phyloP scores from a whole-genome alignment of 768 basidiomycete species.

The Amanita brunnescens region DNA sequence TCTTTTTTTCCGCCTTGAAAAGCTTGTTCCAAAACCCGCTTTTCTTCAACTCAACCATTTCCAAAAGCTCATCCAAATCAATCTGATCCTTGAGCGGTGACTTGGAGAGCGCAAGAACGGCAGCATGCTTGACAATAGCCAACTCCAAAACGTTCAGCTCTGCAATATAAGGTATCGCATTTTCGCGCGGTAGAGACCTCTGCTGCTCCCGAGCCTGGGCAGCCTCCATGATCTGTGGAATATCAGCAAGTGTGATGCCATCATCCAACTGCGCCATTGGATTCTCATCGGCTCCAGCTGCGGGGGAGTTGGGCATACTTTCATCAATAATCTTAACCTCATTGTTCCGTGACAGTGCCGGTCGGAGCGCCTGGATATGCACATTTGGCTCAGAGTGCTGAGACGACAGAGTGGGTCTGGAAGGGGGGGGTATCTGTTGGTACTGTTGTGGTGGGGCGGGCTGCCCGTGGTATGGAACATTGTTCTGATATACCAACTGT shows the following conservation, averaged over 20 bases:
- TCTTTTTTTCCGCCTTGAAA: constrained; percentile 92
- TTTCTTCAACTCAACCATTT: constrained; percentile 89
- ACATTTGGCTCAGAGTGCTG: constrained; percentile 29
- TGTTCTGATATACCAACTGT: constrained; percentile 22
- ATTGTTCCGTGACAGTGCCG: constrained; percentile 67
- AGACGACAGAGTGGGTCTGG: constrained; percentile 30
- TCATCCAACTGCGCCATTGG: constrained; percentile 46
- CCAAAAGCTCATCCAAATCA: constrained; percentile 88
- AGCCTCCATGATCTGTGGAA: constrained; percentile 86
- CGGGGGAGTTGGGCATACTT: constrained; percentile 61
- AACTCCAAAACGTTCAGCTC: constrained; percentile 80
- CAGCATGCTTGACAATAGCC: constrained; percentile 87
- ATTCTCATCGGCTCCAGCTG: constrained; percentile 38
- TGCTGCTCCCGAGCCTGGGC: constrained; percentile 87
- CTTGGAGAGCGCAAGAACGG: constrained; percentile 70
- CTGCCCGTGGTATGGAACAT: constrained; percentile 26
- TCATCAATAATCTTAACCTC: constrained; percentile 89
- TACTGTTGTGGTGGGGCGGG: constrained; percentile 18
- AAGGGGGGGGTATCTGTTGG: constrained; percentile 21
- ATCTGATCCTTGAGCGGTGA: constrained; percentile 75
- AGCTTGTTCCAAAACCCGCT: constrained; percentile 93
- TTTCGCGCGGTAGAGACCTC: constrained; percentile 72
- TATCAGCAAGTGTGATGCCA: constrained; percentile 87
- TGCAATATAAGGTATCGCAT: constrained; percentile 73
- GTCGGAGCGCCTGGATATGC: constrained; percentile 50